A percentile compares a stretch with the other conserved stretches of the same genome.
These are phyloP conservation scores for Neonectria neomacrospora DNA, from an alignment of 2,329 filamentous ascomycete genomes.

Conservation along the genomic window DNA sequence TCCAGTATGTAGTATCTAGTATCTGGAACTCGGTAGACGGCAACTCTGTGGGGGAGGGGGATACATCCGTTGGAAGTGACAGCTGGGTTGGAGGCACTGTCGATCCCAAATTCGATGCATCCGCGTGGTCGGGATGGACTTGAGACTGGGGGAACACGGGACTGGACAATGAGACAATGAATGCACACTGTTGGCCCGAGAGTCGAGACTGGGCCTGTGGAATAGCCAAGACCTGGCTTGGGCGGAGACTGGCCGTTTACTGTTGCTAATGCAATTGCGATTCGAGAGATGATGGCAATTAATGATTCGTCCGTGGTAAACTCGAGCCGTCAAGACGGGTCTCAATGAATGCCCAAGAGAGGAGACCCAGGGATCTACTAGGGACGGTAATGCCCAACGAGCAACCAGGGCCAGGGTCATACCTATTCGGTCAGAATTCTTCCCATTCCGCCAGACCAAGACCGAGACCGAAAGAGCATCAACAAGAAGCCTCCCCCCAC, in stretches of 20 bases:
- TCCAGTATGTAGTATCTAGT: too few species aligned
- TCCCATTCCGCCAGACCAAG: not conserved
- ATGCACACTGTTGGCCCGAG: not conserved
- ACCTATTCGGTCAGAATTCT: not conserved
- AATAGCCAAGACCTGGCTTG: not conserved
- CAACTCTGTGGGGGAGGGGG: not conserved
- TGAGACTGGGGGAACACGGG: constrained; percentile 6
- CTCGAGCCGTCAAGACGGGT: not conserved
- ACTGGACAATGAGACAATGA: not conserved
- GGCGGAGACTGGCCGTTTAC: not conserved
- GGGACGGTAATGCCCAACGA: constrained; percentile 1
- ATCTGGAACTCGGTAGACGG: not conserved
- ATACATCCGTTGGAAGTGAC: not conserved
- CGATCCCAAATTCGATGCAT: not conserved
- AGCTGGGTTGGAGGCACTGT: not conserved
- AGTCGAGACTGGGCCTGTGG: not conserved
- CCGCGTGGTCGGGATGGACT: constrained; percentile 3
- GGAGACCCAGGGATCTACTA: not conserved
- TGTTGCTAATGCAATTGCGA: not conserved
- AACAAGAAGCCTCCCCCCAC: not conserved
- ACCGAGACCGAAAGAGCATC: not conserved
- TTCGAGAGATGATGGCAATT: not conserved
- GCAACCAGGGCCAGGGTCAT: not conserved
- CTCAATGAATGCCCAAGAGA: constrained; percentile 6
- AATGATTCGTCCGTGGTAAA: not conserved